Evolutionary conservation across 2,329 filamentous ascomycete genomes (phyloP), one percentile per base, ranked within the genome.

Genomic region (Emericellopsis atlantica): DNA sequence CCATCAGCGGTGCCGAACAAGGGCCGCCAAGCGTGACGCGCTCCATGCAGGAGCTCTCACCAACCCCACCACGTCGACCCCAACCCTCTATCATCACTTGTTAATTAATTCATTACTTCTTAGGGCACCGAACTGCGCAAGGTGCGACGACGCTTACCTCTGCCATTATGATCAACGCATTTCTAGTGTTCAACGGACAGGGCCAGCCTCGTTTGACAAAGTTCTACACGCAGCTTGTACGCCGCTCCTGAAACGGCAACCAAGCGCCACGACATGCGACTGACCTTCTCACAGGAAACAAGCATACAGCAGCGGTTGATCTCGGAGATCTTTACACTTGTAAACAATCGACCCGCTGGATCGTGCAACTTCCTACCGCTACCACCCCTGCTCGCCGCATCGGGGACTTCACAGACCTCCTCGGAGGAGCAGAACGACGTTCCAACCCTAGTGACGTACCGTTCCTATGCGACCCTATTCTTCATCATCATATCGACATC

Each of bases 401-500:
- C 81, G 35, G 61, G 79, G 63, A 67, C 84, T 54, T 62, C 82
- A 21, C 77, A 53, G 56, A 83, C 58, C 61, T 82, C 62, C 54
- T 76, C 75, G 51, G 75, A 80, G 32, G 81, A 78, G 43, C 76
- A 84, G 63, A 89, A 87, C 57, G 92, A 96, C 63, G 83, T 88
- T 10, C 92, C 92, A 9, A 92, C 88, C 6, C 84, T 96, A 45
- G 88, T 98, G 36, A 96, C 92, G 8, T 98, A 98, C 71, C 87
- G 92, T 44, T 86, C 95, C 71, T 98, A 96, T 58, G 92, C 92
- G 9, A 98, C 92, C 0, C 82, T 98, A 46, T 96, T 93, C 66
- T 98, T 98, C 68, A 98, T 98, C 62, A 72, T 98, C 58, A 98
- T 98, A 55, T 92, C 84, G 31, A 98, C 93, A 5, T 87, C 88